These are phyloP conservation scores for Diutina neorugosa DNA, from an alignment of 1,139 yeast species.

Conservation along the genomic window DNA sequence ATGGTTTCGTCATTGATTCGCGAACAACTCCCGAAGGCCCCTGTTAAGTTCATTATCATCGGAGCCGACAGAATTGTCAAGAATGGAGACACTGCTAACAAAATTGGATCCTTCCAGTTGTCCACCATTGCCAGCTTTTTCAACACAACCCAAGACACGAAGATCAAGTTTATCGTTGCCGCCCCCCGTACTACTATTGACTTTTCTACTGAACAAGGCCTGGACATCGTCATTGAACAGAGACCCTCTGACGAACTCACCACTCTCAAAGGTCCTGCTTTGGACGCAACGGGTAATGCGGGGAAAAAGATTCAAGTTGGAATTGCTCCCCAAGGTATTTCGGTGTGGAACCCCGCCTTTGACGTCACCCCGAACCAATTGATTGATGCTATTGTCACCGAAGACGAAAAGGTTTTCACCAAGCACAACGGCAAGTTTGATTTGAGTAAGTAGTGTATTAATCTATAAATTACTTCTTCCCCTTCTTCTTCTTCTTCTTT, in stretches of 20 bases:
- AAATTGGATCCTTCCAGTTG: slow-evolving; percentile 91
- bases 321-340: slow-evolving; percentile 74
- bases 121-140: slow-evolving; percentile 48
- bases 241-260: slow-evolving; percentile 76
- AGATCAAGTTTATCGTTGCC: slow-evolving; percentile 77
- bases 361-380: slow-evolving; percentile 80
- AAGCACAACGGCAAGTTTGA: slow-evolving; percentile 7
- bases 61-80: slow-evolving; percentile 95
- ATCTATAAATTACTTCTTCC: slow-evolving; percentile 2
- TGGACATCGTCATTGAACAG: slow-evolving; percentile 72
- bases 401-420: slow-evolving; percentile 16
- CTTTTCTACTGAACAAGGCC: slow-evolving; percentile 51
- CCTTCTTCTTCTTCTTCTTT: slow-evolving; percentile 1
- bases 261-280: slow-evolving; percentile 52
- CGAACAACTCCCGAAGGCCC: slow-evolving; percentile 28
- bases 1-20: slow-evolving; percentile 73
- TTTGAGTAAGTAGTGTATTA: slow-evolving; percentile 4
- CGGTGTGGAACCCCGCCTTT: slow-evolving; percentile 94
- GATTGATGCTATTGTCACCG: slow-evolving; percentile 86
- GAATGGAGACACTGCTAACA: slow-evolving; percentile 93
- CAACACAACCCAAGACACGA: slow-evolving; percentile 20
- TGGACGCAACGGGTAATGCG: slow-evolving; percentile 18
- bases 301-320: slow-evolving; percentile 49
- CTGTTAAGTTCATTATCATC: slow-evolving; percentile 79
- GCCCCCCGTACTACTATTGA: slow-evolving; percentile 93